These are phyloP conservation scores for Collybia sordida DNA, from an alignment of 768 basidiomycete species.

Conservation along the genomic window DNA sequence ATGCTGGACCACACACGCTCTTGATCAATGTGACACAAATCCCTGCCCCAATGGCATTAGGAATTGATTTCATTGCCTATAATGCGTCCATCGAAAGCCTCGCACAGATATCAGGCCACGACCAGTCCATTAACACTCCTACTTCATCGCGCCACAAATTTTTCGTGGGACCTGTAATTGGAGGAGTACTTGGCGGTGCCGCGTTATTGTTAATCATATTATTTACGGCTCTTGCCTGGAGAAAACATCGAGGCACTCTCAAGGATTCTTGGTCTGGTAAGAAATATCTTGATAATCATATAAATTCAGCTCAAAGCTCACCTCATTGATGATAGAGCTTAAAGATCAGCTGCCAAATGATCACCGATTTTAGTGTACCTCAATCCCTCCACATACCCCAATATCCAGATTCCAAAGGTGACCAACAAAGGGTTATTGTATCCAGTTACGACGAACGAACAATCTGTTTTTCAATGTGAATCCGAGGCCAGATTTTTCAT, in stretches of 20 bases:
- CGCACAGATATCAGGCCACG: constrained; percentile 15
- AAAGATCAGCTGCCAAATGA: too few species aligned
- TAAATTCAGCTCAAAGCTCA: too few species aligned
- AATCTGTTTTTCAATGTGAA: too few species aligned
- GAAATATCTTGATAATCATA: too few species aligned
- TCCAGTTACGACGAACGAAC: too few species aligned
- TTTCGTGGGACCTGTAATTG: constrained; percentile 10
- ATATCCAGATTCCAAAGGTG: too few species aligned
- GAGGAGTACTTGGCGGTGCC: constrained; percentile 16
- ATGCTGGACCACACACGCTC: constrained; percentile 35
- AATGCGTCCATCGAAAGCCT: constrained; percentile 30
- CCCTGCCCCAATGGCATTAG: constrained; percentile 26
- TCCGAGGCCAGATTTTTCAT: too few species aligned
- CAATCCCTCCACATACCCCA: too few species aligned
- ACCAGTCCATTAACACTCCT: neutral
- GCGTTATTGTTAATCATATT: neutral
- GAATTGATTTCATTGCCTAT: constrained; percentile 40
- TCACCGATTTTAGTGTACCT: too few species aligned
- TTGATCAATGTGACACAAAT: constrained; percentile 36
- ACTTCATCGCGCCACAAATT: neutral
- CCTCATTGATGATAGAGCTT: too few species aligned
- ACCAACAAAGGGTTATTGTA: too few species aligned
- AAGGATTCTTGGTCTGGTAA: too few species aligned
- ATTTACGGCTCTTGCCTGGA: neutral
- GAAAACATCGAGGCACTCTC: neutral